These are phyloP conservation scores for Penicillium sp. DNA, from an alignment of 2,329 filamentous ascomycete genomes.

Conservation along the genomic window DNA sequence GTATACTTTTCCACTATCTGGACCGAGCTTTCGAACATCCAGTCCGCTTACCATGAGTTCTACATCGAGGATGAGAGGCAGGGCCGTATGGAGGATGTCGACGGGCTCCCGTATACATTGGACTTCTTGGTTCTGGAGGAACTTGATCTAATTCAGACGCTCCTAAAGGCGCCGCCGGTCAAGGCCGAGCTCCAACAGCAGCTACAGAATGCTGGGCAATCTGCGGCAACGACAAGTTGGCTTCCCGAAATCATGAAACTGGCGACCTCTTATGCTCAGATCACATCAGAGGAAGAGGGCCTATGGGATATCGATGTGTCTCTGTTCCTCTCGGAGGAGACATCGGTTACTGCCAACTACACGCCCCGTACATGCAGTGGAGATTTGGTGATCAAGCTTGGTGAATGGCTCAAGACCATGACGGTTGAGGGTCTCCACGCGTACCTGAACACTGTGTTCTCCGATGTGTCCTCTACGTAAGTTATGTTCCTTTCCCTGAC, in stretches of 20 bases:
- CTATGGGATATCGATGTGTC: slow-evolving; percentile 96
- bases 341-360: slow-evolving; percentile 89
- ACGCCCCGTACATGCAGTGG: slow-evolving; percentile 86
- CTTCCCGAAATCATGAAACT: slow-evolving; percentile 79
- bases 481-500: slow-evolving; percentile 4
- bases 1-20: slow-evolving; percentile 78
- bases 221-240: slow-evolving; percentile 63
- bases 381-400: slow-evolving; percentile 83
- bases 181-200: slow-evolving; percentile 77
- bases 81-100: slow-evolving; percentile 77
- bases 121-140: slow-evolving; percentile 91
- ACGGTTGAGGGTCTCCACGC: slow-evolving; percentile 70
- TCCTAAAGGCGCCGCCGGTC: slow-evolving; percentile 77
- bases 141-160: slow-evolving; percentile 86
- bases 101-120: slow-evolving; percentile 81
- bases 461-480: slow-evolving; percentile 35
- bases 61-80: slow-evolving; percentile 82
- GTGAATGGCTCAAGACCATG: slow-evolving; percentile 72
- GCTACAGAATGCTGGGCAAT: slow-evolving; percentile 52
- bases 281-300: slow-evolving; percentile 84
- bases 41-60: slow-evolving; percentile 65
- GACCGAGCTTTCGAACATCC: slow-evolving; percentile 70
- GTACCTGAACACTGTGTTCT: slow-evolving; percentile 67
- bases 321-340: slow-evolving; percentile 88
- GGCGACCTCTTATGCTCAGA: slow-evolving; percentile 74